Evolutionary conservation across 108 stramenopile species (phyloP), one percentile per base, ranked within the genome.

Genomic region (Fistulifera pelliculosa): DNA sequence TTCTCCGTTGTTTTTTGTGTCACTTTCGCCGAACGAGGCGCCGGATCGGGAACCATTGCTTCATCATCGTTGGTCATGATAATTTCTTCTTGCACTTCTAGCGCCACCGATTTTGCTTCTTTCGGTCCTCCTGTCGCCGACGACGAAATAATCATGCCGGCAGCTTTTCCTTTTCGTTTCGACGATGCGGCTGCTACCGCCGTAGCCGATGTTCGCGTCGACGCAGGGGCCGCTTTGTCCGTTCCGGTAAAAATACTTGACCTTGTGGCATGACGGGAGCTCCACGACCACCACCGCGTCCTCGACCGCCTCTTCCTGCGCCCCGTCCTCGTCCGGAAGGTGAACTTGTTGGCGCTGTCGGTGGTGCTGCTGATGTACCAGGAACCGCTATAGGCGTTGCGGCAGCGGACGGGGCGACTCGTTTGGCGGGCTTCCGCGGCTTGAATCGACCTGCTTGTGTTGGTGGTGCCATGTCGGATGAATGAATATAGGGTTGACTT

Each of bases 401-500:
- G 1, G 60, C 47, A 11, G 47, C 38, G 21, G 57, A 27, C 47
- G 73, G 80, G 8, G 31, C 31, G 3, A 8, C 31, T 8, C 31
- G 31, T 51, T 75, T 76, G 17, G 64, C 54, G 3, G 83, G 85
- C 38, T 83, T 85, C 12, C 79, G 70, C 1, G 90, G 90, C 47
- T 82, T 87, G 72, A 91, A 91, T 58, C 77, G 82, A 10, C 90
- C 90, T 28, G 73, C 69, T 75, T 87, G 90, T 19, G 79, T 43
- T 14, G 88, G 88, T 15, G 81, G 76, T 28, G 66, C 59, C 44
- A 45, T 40, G 64, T 45, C 52, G 44, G 11, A 41, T 13, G 12
- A 14, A 14, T 41, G 40, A 14, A 14, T 13, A 41, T 13, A 41
- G 40, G 11, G 40, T 11, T 14, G 40, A 6, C 8, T 35, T 6